Evolutionary conservation across 345 rosid species (phyloP).

Genomic region (Eucalyptus polyanthemos): DNA sequence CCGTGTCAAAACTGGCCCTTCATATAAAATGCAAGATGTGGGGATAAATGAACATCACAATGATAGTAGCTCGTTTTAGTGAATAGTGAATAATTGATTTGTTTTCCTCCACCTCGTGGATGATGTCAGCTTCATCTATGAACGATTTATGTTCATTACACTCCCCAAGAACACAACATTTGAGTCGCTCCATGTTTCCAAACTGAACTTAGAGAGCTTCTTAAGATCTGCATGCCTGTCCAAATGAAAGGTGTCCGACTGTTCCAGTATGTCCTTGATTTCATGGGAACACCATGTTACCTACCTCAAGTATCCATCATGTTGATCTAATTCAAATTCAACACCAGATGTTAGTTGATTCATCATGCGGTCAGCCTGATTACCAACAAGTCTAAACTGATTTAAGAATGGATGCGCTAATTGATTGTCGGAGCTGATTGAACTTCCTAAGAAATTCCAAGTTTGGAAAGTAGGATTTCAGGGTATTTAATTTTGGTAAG

Average conservation of each 20-base stretch:
- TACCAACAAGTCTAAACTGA: not conserved
- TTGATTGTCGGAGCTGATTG: not conserved
- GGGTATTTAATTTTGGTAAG: not conserved
- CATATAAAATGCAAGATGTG: not conserved
- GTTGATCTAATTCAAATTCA: not conserved
- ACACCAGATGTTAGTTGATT: conserved; percentile 1
- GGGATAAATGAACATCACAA: not conserved
- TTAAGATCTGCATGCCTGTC: not conserved
- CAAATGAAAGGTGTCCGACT: not conserved
- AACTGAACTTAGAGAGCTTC: conserved; percentile 5
- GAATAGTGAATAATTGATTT: not conserved
- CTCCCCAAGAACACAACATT: conserved; percentile 5
- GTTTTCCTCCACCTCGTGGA: not conserved
- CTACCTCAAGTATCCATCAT: not conserved
- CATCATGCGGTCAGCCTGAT: not conserved
- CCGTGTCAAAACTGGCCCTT: not conserved
- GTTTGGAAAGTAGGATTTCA: not conserved
- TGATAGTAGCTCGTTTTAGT: not conserved
- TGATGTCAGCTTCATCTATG: not conserved
- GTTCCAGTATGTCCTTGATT: not conserved
- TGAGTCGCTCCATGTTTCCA: not conserved
- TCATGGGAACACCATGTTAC: not conserved
- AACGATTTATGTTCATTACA: not conserved
- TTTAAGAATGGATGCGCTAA: not conserved
- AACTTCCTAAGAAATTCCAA: not conserved